Conservation (phyloP, 257 asterid genomes). For the Prunella vulgaris region DNA sequence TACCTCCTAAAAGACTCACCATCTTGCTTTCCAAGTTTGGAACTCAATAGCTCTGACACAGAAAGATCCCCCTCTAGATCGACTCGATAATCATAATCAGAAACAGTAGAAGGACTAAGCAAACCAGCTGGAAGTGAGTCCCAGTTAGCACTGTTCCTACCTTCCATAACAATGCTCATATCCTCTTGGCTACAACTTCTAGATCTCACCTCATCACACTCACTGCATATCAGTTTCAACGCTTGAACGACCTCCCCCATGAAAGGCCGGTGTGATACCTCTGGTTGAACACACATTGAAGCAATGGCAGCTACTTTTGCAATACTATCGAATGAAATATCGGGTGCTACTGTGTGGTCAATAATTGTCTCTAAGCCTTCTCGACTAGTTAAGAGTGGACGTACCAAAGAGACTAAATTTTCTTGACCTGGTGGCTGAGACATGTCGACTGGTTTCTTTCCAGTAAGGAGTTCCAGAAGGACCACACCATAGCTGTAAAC, state of each 20-base stretch:
- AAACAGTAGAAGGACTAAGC: slow-evolving; percentile 38
- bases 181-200: slow-evolving; percentile 49
- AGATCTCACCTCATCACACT: slow-evolving; percentile 50
- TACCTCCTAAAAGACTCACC: slow-evolving; percentile 57
- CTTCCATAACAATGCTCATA: slow-evolving; percentile 35
- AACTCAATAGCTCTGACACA: slow-evolving; percentile 56
- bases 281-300: slow-evolving; percentile 91
- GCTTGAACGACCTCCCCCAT: slow-evolving; percentile 99
- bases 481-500: slow-evolving; percentile 99
- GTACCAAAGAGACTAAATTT: slow-evolving; percentile 88
- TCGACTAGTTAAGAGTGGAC: slow-evolving; percentile 61
- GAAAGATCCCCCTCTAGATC: slow-evolving; percentile 75
- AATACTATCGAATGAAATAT: slow-evolving; percentile 51
- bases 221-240: slow-evolving; percentile 64
- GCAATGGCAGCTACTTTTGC: slow-evolving; percentile 93
- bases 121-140: slow-evolving; percentile 30
- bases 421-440: slow-evolving; percentile 92
- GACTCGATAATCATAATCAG: slow-evolving; percentile 42
- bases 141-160: slow-evolving; percentile 25
- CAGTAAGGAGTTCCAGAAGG: slow-evolving; percentile 90
- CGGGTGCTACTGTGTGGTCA: slow-evolving; percentile 56
- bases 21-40: slow-evolving; percentile 36
- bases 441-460: slow-evolving; percentile 89
- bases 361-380: slow-evolving; percentile 57
- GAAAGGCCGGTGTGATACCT: slow-evolving; percentile 87